A percentile compares a stretch with the other conserved stretches of the same genome.
Conservation (phyloP, 1,284 basidiomycete species). For the Fomitopsis pinicola region DNA sequence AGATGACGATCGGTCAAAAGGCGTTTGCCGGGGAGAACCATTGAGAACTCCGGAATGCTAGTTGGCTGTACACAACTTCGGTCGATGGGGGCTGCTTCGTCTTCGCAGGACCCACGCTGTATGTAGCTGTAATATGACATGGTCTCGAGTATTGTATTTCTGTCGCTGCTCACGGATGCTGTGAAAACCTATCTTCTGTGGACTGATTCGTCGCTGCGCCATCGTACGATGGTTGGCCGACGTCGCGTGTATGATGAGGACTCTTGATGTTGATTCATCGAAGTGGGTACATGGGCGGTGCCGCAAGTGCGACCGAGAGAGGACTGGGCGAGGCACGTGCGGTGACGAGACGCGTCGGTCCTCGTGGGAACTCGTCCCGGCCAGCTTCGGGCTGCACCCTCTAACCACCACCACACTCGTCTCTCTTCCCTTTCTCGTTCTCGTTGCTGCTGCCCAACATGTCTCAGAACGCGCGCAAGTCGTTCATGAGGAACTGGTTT, state of each 20-base stretch:
- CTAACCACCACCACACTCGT: slow-evolving; percentile 7
- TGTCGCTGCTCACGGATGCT: too few species aligned
- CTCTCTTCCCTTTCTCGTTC: not conserved
- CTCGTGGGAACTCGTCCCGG: slow-evolving; percentile 17
- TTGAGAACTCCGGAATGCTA: not conserved
- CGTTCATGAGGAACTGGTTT: slow-evolving; percentile 73
- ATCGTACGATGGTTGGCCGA: too few species aligned
- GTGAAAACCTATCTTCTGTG: not conserved
- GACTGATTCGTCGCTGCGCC: too few species aligned
- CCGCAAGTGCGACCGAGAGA: not conserved
- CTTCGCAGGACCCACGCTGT: not conserved
- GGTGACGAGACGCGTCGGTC: slow-evolving; percentile 14
- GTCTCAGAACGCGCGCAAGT: slow-evolving; percentile 22
- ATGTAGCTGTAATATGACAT: not conserved
- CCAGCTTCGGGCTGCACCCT: slow-evolving; percentile 1
- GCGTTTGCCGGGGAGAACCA: not conserved
- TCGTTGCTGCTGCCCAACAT: slow-evolving; percentile 14
- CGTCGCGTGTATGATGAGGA: too few species aligned
- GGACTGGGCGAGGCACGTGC: slow-evolving; percentile 6
- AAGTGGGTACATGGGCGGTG: not conserved
- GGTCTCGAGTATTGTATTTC: not conserved
- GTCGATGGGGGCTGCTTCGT: not conserved
- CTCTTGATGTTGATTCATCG: too few species aligned
- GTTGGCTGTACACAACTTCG: not conserved
- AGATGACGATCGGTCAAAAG: slow-evolving; percentile 7